Evolutionary conservation across 2,329 filamentous ascomycete species (phyloP), one percentile per base, ranked within the genome.

Genomic region (Plectosphaerella sp.): DNA sequence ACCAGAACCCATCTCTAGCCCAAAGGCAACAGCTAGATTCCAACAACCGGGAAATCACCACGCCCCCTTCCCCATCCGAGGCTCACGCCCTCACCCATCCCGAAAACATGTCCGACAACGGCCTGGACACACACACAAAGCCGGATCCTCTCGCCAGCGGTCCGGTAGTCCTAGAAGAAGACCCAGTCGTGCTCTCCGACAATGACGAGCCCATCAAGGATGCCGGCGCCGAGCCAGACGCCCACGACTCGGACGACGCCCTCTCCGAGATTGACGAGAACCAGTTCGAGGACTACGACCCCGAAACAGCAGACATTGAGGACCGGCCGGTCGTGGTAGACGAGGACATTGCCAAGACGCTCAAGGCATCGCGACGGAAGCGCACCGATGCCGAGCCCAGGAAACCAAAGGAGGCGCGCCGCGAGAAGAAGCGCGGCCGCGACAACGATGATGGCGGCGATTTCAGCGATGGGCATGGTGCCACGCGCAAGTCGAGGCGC

Each of bases 351-450:
- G 82, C 82, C 7, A 77, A 78, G 52, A 84, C 82, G 3, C 68
- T 87, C 33, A 87, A 87, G 65, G 82, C 82, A 1, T 76, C 76
- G n/a, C 86, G 84, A 68, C 71, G 83, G 53, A 87, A 86, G 72
- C 80, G 89, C 52, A 64, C 76, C 9, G 86, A 81, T 35, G 84
- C 84, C 49, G 82, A 80, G 28, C 78, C 76, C 43, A 89, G 88
- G 69, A 94, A 91, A 72, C 87, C 89, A 50, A 85, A 87, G 66
- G 87, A 85, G 62, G 85, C 83, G n/a, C 78, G 84, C 48, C 78
- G 86, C 61, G 86, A 86, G 58, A 89, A 89, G 70, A 84, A 86
- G 66, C 72, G 80, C 46, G 71, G 76, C 47, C 71, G 71, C 39
- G 76, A 78, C 53, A 77, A 79, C 28, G 77, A 77, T 51, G 77